Evolutionary conservation across 192 early-diverging fungal species (phyloP), one percentile per base, ranked within the genome.

Genomic region (Spizellomyces sp.): DNA sequence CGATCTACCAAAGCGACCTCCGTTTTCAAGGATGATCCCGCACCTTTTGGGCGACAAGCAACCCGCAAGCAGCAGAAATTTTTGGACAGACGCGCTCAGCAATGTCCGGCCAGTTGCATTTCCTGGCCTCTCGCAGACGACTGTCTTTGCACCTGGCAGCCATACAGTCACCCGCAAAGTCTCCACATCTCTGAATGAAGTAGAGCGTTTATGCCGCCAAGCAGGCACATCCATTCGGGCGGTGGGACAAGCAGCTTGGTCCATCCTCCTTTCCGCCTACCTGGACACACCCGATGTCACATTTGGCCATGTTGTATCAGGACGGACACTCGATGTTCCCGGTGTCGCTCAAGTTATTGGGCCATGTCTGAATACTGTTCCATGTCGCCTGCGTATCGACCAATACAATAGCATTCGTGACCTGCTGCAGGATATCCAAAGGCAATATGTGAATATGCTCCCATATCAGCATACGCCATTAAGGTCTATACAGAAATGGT

Each of bases 311-410:
- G 71, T 73, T 19, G 27, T 55, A 9, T 73, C 69, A 10, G 71
- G 71, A 4, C 63, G 71, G 12, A 21, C 12, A 5, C 2, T 15
- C 10, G 69, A 41, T 46, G 69, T 74, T 4, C 70, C 8, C 6
- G 64, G 42, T 14, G 12, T 27, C 12, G 58, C 71, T 12, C 14
- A 2, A 14, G 17, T 62, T 22, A 60, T 75, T 14, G 70, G 63
- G 9, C 67, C 74, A n/a, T 60, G 36, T 19, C 9, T 74, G 22
- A 74, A 74, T 64, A 74, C 64, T 4, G 12, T 71, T n/a, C 70
- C 70, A 3, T 64, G 17, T 41, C 57, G 68, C 44, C 19, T 72
- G 8, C n/a, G 21, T 9, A 43, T 45, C 66, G 12, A 10, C 45
- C 14, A 27, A 21, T 17, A 19, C 17, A 36, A 14, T 48, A 61